Percentiles rank a stretch among this genome's conserved stretches.
Evolutionary conservation across 208 protist species (phyloP).

Genomic region (Jaenimonas drosophilae): DNA sequence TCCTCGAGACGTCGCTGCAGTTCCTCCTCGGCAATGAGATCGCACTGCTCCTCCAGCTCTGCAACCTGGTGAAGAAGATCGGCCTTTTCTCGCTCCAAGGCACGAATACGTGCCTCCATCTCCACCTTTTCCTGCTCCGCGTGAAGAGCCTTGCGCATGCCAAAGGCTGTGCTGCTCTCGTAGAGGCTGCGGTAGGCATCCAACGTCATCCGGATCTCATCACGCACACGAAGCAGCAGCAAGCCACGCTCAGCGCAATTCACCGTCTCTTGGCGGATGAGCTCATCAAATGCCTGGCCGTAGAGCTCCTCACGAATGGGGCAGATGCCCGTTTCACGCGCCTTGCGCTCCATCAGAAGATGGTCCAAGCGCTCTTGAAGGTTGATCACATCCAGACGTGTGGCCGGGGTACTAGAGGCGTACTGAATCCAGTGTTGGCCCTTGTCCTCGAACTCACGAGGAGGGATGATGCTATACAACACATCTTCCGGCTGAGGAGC

Average conservation of each 20-base stretch:
- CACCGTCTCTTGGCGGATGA: constrained; percentile 98
- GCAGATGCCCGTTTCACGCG: constrained; percentile 97
- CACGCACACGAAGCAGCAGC: constrained; percentile 94
- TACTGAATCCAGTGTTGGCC: constrained; percentile 85
- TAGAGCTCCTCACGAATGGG: constrained; percentile 98
- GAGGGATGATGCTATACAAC: constrained; percentile 87
- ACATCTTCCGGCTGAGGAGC: constrained; percentile 82
- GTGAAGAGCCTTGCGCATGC: constrained; percentile 97
- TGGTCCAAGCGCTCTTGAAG: constrained; percentile 94
- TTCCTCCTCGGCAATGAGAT: constrained; percentile 87
- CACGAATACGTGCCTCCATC: constrained; percentile 89
- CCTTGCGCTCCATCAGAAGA: constrained; percentile 91
- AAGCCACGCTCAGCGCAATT: constrained; percentile 97
- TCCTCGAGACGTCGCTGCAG: constrained; percentile 86
- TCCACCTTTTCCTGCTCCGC: constrained; percentile 95
- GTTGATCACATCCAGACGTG: constrained; percentile 85
- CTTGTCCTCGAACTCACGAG: constrained; percentile 80
- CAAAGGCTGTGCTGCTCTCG: constrained; percentile 90
- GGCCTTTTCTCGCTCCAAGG: constrained; percentile 91
- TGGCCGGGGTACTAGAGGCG: constrained; percentile 81
- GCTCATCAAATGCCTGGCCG: constrained; percentile 93
- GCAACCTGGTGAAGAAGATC: constrained; percentile 88
- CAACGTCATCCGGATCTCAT: constrained; percentile 93
- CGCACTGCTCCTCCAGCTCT: constrained; percentile 55
- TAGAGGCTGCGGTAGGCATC: constrained; percentile 81